These are phyloP conservation scores for Colletotrichum sp. DNA, from an alignment of 2,329 filamentous ascomycete species.

Conservation along the genomic window DNA sequence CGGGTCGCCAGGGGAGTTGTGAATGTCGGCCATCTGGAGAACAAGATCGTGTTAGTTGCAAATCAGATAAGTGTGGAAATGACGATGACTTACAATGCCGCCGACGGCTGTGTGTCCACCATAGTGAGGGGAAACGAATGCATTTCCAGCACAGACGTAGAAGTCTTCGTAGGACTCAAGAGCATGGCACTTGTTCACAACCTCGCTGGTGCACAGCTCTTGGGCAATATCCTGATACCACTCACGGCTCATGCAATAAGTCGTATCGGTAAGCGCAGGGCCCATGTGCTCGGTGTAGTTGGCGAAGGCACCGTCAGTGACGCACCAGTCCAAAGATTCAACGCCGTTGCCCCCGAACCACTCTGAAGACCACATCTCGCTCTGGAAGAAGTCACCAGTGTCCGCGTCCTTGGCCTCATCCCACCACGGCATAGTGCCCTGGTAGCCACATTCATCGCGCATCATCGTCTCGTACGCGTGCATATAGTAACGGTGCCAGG, in stretches of 20 bases:
- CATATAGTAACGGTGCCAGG: background rate
- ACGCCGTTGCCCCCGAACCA: background rate
- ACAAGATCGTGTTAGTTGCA: background rate
- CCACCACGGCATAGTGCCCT: background rate
- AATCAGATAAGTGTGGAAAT: background rate
- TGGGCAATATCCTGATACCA: background rate
- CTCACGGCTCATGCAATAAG: background rate
- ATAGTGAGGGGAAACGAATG: background rate
- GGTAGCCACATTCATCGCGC: background rate
- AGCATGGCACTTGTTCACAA: background rate
- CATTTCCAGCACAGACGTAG: background rate
- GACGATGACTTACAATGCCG: background rate
- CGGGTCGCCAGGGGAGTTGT: background rate
- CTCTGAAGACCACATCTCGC: background rate
- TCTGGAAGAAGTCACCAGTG: background rate
- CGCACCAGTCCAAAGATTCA: background rate
- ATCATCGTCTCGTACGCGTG: background rate
- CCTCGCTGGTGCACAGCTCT: background rate
- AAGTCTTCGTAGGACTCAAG: background rate
- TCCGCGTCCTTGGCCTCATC: background rate
- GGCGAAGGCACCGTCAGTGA: background rate
- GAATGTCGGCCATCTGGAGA: background rate
- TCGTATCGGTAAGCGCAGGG: background rate
- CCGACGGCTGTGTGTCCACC: background rate
- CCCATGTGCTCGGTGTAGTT: background rate